These are phyloP conservation scores for Durotheca rogersii DNA, from an alignment of 495 filamentous ascomycete species.

Conservation along the genomic window DNA sequence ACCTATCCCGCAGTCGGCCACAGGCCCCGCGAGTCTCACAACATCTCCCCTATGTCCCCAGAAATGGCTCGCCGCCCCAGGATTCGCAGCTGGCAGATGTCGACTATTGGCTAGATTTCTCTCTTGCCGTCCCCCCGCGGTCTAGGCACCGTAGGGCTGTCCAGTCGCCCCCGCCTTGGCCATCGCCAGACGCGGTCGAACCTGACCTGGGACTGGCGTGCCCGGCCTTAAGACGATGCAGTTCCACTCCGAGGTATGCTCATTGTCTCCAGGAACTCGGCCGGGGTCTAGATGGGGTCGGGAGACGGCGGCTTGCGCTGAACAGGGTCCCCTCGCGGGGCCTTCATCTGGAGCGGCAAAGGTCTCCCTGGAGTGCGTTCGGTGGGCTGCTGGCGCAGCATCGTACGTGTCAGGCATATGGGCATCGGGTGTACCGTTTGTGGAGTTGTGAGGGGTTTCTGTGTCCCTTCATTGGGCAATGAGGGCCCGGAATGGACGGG, in stretches of 20 bases:
- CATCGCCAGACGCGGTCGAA: not conserved
- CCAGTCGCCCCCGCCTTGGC: not conserved
- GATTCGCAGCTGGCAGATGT: not conserved
- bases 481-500: not conserved
- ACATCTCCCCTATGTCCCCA: no score
- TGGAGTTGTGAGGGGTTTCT: constrained; percentile 1
- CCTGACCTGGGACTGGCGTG: not conserved
- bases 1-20: no score
- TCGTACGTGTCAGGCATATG: not conserved
- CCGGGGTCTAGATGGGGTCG: no score
- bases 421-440: not conserved
- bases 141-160: not conserved
- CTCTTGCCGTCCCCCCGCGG: not conserved
- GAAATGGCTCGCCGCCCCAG: not conserved
- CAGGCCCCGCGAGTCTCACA: no score
- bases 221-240: not conserved
- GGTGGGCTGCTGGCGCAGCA: not conserved
- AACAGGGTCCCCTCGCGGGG: not conserved
- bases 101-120: not conserved
- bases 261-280: no score
- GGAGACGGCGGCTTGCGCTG: not conserved
- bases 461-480: not conserved
- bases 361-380: not conserved
- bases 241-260: no score
- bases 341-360: not conserved